These are phyloP conservation scores for Serpula lacrymans DNA, from an alignment of 768 basidiomycete genomes.

Conservation along the genomic window DNA sequence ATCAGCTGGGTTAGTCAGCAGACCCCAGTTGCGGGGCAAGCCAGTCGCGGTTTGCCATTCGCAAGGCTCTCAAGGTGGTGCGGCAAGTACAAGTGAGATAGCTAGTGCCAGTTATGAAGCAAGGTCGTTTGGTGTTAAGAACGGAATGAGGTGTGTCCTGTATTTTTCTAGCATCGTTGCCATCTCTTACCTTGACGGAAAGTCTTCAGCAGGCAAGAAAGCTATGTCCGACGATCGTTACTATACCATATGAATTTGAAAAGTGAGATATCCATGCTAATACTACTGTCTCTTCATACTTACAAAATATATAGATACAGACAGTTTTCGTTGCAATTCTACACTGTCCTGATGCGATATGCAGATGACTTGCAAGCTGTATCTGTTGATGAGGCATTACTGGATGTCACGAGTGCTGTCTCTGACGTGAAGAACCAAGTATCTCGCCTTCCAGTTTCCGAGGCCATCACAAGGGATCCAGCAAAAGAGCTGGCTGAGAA, in stretches of 20 bases:
- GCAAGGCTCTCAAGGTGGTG: conserved; percentile 68
- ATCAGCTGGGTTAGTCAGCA: conserved; percentile 75
- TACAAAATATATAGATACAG: conserved; percentile 71
- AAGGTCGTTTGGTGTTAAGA: conserved; percentile 79
- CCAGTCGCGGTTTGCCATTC: conserved; percentile 97
- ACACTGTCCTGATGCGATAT: conserved; percentile 85
- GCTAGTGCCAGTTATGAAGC: conserved; percentile 96
- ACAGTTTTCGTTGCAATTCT: conserved; percentile 80
- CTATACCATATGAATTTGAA: conserved; percentile 94
- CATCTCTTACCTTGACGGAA: background rate
- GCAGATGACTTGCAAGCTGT: conserved; percentile 94
- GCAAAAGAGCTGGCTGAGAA: conserved; percentile 78
- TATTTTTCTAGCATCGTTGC: background rate
- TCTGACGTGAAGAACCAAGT: conserved; percentile 33
- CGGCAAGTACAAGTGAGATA: conserved; percentile 87
- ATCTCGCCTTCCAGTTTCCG: conserved; percentile 8
- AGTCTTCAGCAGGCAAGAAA: conserved; percentile 79
- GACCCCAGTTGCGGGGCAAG: conserved; percentile 81
- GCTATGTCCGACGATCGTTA: conserved; percentile 67
- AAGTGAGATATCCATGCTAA: conserved; percentile 42
- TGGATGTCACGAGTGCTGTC: conserved; percentile 75
- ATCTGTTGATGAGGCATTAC: conserved; percentile 92
- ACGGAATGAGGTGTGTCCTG: conserved; percentile 81
- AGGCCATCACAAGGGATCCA: conserved; percentile 40
- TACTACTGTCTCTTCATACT: background rate